These are phyloP conservation scores for Penicillium dipodomyicola DNA, from an alignment of 495 filamentous ascomycete species.

Conservation along the genomic window DNA sequence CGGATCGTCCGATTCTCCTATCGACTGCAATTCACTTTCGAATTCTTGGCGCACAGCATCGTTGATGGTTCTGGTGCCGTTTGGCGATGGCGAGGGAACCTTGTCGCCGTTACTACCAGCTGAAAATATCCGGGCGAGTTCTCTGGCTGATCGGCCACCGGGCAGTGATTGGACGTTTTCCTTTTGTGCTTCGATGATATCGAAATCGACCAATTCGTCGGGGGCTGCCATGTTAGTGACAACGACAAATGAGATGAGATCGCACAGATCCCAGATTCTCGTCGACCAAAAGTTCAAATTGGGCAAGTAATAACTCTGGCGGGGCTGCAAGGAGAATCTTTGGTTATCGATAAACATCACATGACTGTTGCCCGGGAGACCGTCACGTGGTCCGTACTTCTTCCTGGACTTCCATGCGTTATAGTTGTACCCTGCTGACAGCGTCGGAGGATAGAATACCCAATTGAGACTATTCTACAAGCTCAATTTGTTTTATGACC, in stretches of 20 bases:
- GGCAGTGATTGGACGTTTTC: conserved; percentile 96
- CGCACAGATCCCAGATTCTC: conserved; percentile 4
- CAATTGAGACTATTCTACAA: not conserved
- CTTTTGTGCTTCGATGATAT: conserved; percentile 93
- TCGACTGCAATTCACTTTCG: conserved; percentile 73
- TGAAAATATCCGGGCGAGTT: conserved; percentile 81
- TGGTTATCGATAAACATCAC: conserved; percentile 49
- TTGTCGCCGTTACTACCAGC: conserved; percentile 48
- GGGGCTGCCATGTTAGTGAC: conserved; percentile 47
- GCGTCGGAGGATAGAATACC: not conserved
- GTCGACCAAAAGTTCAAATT: conserved; percentile 5
- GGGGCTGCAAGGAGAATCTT: conserved; percentile 16
- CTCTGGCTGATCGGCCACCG: conserved; percentile 84
- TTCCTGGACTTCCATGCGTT: not conserved
- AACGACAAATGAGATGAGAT: conserved; percentile 17
- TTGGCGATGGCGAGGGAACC: conserved; percentile 55
- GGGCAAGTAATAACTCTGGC: conserved; percentile 2
- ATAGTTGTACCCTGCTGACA: not conserved
- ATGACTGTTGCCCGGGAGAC: conserved; percentile 38
- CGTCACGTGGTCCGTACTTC: conserved; percentile 25
- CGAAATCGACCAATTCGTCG: conserved; percentile 77
- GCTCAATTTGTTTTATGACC: not conserved
- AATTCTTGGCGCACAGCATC: conserved; percentile 78
- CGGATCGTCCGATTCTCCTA: conserved; percentile 88
- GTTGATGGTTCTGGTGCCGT: conserved; percentile 71